Conservation (phyloP, 2,329 filamentous ascomycete species). For the Pyricularia sp. region DNA sequence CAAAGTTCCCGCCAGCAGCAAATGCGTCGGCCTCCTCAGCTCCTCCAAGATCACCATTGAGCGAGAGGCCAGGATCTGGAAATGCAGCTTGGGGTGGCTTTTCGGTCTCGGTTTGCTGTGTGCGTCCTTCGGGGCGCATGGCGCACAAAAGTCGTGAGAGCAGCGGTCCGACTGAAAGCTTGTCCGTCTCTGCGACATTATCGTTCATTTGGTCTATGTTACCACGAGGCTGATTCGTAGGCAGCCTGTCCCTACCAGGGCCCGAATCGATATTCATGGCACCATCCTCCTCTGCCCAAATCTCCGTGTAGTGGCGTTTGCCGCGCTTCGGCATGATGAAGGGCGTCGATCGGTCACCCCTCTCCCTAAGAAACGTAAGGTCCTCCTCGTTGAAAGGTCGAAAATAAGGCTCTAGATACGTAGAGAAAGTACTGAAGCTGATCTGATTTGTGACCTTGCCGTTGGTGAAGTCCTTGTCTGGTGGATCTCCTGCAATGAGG, state of each 20-base stretch:
- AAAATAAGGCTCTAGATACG: constrained; percentile 87
- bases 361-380: constrained; percentile 82
- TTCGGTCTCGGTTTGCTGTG: constrained; percentile 18
- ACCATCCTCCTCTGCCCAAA: constrained; percentile 93
- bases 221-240: constrained; percentile 75
- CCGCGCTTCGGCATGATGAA: constrained; percentile 83
- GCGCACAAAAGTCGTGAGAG: constrained; percentile 71
- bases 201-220: constrained; percentile 82
- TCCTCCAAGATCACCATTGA: constrained; percentile 37
- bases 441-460: constrained; percentile 92
- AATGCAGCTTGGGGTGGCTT: background rate
- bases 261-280: constrained; percentile 62
- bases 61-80: constrained; percentile 38
- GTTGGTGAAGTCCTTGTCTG: constrained; percentile 91
- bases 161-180: constrained; percentile 81
- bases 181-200: constrained; percentile 77
- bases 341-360: constrained; percentile 72
- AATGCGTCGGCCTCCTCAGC: constrained; percentile 18
- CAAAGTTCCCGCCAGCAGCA: constrained; percentile 3
- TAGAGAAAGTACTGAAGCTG: constrained; percentile 85
- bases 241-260: constrained; percentile 50
- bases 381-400: constrained; percentile 87
- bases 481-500: constrained; percentile 78
- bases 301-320: constrained; percentile 75
- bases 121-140: constrained; percentile 66